Evolutionary conservation across 1,284 basidiomycete species (phyloP).

Genomic region (Blastosporella zonata): DNA sequence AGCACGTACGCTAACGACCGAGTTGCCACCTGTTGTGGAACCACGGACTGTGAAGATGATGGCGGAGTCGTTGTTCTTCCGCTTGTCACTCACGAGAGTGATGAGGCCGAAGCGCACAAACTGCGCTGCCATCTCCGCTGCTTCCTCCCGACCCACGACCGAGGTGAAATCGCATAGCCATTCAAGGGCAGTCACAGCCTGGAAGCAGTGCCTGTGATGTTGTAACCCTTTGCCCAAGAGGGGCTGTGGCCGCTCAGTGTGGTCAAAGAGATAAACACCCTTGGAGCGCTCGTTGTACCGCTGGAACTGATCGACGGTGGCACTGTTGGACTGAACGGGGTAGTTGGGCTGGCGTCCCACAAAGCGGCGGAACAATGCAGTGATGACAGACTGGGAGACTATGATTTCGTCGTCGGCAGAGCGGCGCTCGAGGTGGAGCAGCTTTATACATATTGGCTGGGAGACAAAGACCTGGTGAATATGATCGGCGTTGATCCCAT

Average conservation of each 20-base stretch:
- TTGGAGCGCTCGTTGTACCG: slow-evolving; percentile 79
- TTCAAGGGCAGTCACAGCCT: slow-evolving; percentile 84
- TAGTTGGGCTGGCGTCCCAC: slow-evolving; percentile 86
- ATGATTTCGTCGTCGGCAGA: slow-evolving; percentile 96
- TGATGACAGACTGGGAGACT: slow-evolving; percentile 90
- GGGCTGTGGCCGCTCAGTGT: slow-evolving; percentile 58
- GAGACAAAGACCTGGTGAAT: slow-evolving; percentile 87
- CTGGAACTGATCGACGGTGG: slow-evolving; percentile 62
- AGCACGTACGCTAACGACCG: slow-evolving; percentile 64
- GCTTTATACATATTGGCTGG: slow-evolving; percentile 97
- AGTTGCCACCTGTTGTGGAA: slow-evolving; percentile 69
- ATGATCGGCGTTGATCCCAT: slow-evolving; percentile 95
- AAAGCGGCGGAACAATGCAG: slow-evolving; percentile 93
- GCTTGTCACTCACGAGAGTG: slow-evolving; percentile 80
- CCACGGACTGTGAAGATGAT: slow-evolving; percentile 89
- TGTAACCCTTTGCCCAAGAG: slow-evolving; percentile 45
- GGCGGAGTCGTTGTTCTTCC: slow-evolving; percentile 84
- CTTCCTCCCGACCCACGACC: slow-evolving; percentile 93
- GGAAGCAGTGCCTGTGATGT: slow-evolving; percentile 79
- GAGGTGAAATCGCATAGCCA: slow-evolving; percentile 99
- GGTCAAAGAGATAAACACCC: slow-evolving; percentile 69
- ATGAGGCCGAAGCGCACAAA: slow-evolving; percentile 96
- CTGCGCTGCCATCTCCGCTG: slow-evolving; percentile 95
- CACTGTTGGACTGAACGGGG: slow-evolving; percentile 40
- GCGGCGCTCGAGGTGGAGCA: slow-evolving; percentile 93